These are phyloP conservation scores for Boletus vermiculosoides DNA, from an alignment of 768 basidiomycete species.

Conservation along the genomic window DNA sequence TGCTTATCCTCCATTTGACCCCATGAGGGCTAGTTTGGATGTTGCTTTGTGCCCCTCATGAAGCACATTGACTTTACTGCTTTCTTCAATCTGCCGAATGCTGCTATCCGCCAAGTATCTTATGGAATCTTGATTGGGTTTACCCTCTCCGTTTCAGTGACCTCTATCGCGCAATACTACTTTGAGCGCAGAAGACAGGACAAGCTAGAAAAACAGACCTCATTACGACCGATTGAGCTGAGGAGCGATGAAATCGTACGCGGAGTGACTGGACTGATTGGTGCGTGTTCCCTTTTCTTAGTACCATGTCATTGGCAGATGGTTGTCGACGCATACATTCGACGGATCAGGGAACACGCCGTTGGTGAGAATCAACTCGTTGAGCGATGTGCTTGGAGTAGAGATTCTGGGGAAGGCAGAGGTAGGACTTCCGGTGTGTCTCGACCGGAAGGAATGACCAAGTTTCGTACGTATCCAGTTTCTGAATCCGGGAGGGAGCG, in stretches of 20 bases:
- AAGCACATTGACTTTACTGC: constrained; percentile 7
- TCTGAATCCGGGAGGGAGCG: constrained; percentile 95
- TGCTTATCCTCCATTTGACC: neutral
- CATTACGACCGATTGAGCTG: constrained; percentile 63
- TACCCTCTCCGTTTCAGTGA: constrained; percentile 70
- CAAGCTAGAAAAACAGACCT: constrained; percentile 27
- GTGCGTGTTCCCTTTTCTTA: constrained; percentile 41
- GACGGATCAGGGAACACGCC: constrained; percentile 81
- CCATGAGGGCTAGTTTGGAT: neutral
- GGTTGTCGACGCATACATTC: neutral
- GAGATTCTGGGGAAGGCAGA: constrained; percentile 97
- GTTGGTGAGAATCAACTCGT: constrained; percentile 82
- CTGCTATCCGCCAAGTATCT: constrained; percentile 35
- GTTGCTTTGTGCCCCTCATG: constrained; percentile 6
- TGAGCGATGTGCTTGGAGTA: constrained; percentile 88
- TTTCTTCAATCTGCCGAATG: constrained; percentile 24
- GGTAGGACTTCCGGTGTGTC: constrained; percentile 40
- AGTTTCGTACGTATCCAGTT: constrained; percentile 63
- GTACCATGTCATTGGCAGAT: neutral
- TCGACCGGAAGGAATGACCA: neutral
- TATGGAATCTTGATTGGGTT: constrained; percentile 71
- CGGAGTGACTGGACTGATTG: constrained; percentile 84
- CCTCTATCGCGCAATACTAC: constrained; percentile 56
- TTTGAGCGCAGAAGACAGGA: constrained; percentile 48
- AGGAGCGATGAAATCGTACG: constrained; percentile 74